These are phyloP conservation scores for Phytophthora crassamura DNA, from an alignment of 352 stramenopile species.

Conservation along the genomic window DNA sequence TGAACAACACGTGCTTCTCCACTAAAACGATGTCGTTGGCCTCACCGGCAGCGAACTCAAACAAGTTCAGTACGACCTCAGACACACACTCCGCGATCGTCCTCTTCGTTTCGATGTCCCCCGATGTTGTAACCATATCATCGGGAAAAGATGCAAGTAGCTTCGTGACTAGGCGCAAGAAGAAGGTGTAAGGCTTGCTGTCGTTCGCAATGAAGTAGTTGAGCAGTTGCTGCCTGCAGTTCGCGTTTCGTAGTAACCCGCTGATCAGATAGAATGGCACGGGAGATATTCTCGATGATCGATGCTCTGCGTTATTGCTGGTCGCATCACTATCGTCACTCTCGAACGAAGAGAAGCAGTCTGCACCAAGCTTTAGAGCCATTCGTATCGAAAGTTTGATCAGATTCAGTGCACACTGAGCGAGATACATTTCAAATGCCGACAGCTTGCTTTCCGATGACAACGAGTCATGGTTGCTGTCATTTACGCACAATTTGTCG, in stretches of 20 bases:
- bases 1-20: constrained; percentile 54
- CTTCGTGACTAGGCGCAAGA: constrained; percentile 71
- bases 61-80: constrained; percentile 53
- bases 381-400: constrained; percentile 64
- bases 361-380: constrained; percentile 68
- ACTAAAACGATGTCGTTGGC: constrained; percentile 47
- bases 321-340: constrained; percentile 29
- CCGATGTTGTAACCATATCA: constrained; percentile 36
- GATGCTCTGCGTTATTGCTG: constrained; percentile 28
- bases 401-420: constrained; percentile 69
- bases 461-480: neutral
- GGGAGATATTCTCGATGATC: constrained; percentile 37
- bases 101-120: constrained; percentile 9
- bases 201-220: constrained; percentile 66
- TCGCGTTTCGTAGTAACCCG: constrained; percentile 50
- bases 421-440: constrained; percentile 52
- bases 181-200: constrained; percentile 72
- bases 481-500: constrained; percentile 22
- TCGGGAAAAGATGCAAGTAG: constrained; percentile 60
- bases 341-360: constrained; percentile 58
- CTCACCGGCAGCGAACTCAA: constrained; percentile 49
- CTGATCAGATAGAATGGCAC: constrained; percentile 63
- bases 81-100: constrained; percentile 50
- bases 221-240: constrained; percentile 60
- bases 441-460: constrained; percentile 27